A percentile compares a stretch with the other conserved stretches of the same genome.
phyloP scores from a whole-genome alignment of 2,329 filamentous ascomycete species.

The Alternaria gansuensis region DNA sequence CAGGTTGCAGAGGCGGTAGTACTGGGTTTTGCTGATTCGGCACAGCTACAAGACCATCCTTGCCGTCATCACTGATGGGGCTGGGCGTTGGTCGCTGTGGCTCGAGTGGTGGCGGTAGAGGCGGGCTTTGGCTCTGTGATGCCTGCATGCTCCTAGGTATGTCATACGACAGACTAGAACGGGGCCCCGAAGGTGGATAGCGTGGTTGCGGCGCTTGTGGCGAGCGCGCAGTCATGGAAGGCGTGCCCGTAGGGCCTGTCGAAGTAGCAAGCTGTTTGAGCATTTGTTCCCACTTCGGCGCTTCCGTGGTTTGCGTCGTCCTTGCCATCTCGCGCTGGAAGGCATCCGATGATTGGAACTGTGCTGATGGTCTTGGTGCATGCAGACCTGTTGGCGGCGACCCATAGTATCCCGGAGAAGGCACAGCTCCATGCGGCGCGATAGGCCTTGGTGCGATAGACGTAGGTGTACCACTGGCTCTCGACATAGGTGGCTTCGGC shows the following conservation, averaged over 20 bases:
- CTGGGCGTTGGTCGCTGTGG: constrained; percentile 44
- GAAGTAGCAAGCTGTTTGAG: constrained; percentile 44
- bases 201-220: constrained; percentile 31
- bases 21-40: constrained; percentile 19
- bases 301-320: constrained; percentile 31
- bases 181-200: constrained; percentile 24
- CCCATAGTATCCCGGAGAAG: constrained; percentile 25
- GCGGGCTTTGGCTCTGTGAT: constrained; percentile 28
- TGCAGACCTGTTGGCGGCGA: constrained; percentile 22
- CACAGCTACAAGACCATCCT: constrained; percentile 18
- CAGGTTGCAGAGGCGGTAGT: constrained; percentile 17
- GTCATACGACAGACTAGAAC: constrained; percentile 28
- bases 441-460: constrained; percentile 29
- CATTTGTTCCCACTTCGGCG: constrained; percentile 49
- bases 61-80: constrained; percentile 47
- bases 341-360: constrained; percentile 57
- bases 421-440: constrained; percentile 18
- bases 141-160: constrained; percentile 23
- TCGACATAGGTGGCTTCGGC: constrained; percentile 35
- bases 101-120: constrained; percentile 28
- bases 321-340: constrained; percentile 55
- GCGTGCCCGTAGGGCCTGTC: constrained; percentile 21
- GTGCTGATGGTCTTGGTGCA: constrained; percentile 45
- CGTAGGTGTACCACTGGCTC: constrained; percentile 21
- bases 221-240: constrained; percentile 16